Evolutionary conservation across 2,329 filamentous ascomycete genomes (phyloP).

Genomic region (Neocatenulostroma microsporum): DNA sequence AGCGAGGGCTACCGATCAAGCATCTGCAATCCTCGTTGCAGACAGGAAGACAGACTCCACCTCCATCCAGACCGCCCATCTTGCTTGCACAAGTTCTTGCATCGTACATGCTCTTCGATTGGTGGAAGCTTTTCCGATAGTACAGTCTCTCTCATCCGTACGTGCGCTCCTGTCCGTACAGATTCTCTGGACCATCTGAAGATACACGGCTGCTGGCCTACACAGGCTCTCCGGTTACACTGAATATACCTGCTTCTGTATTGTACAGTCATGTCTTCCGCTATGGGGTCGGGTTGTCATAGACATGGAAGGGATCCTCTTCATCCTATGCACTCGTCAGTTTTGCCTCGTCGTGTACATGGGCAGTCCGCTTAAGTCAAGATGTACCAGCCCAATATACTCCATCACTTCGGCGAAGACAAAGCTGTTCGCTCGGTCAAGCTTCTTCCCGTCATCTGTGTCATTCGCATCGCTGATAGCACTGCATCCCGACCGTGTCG

Average conservation of each 20-base stretch:
- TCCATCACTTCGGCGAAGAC: conserved; percentile 22
- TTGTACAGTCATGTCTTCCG: conserved; percentile 26
- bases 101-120: too few species aligned
- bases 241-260: conserved; percentile 27
- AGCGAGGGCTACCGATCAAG: too few species aligned
- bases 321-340: conserved; percentile 10
- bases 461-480: conserved; percentile 19
- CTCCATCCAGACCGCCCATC: too few species aligned
- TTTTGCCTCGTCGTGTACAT: not conserved
- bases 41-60: too few species aligned
- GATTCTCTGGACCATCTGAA: too few species aligned
- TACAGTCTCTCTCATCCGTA: too few species aligned
- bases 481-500: conserved; percentile 20
- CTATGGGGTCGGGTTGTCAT: conserved; percentile 13
- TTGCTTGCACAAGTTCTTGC: too few species aligned
- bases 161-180: too few species aligned
- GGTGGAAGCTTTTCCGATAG: too few species aligned
- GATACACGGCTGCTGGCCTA: too few species aligned
- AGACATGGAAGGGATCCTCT: conserved; percentile 12
- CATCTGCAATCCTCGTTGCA: too few species aligned
- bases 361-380: conserved; percentile 13
- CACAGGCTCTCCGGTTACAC: conserved; percentile 11
- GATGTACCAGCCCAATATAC: conserved; percentile 21
- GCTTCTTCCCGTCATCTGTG: conserved; percentile 14
- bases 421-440: conserved; percentile 18